Evolutionary conservation across 2,329 filamentous ascomycete species (phyloP), one percentile per base, ranked within the genome.

Genomic region (Colletotrichum graminicola): DNA sequence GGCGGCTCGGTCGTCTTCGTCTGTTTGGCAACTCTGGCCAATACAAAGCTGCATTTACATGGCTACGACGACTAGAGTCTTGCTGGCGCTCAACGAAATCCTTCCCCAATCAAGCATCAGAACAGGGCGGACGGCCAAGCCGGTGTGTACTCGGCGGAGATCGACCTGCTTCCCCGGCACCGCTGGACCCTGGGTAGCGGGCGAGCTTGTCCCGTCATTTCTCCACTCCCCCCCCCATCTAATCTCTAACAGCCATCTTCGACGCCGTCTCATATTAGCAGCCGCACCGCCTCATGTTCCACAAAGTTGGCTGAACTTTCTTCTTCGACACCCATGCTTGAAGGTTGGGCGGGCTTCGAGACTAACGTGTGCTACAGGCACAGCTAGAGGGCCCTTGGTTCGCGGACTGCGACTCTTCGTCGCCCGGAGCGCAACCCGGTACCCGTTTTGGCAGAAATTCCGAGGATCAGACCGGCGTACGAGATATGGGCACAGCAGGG

Each of bases 211-310:
- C 68, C 69, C 69, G 18, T 60, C 47, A 21, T 18, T 60, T 34
- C 60, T 26, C 59, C 43, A 62, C 59, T 16, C 39, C 45, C 67
- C 51, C 26, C 32, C 68, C 52, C 52, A 34, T 68, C 65, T 52
- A 68, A 63, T 54, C 52, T 63, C 39, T 61, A 16, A 49, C 45
- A 51, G 29, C 60, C 67, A 62, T n/a, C 45, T 51, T 39, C 41
- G 59, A 68, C 57, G 65, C 68, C 68, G 65, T 71, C 68, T 68
- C 64, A 55, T 54, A 29, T 63, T 71, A 71, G 65, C 49, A 41
- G 45, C 34, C 49, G 54, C 57, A 29, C 57, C 64, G 64, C 43
- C 29, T 71, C 65, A 36, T 60, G 26, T 47, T 62, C 36, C 52
- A 23, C 29, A 23, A 55, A 55, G 39, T 29, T 63, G 69, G 65